Conservation (phyloP, 192 early-diverging fungal species). For the Gryganskiella cystojenkinii region DNA sequence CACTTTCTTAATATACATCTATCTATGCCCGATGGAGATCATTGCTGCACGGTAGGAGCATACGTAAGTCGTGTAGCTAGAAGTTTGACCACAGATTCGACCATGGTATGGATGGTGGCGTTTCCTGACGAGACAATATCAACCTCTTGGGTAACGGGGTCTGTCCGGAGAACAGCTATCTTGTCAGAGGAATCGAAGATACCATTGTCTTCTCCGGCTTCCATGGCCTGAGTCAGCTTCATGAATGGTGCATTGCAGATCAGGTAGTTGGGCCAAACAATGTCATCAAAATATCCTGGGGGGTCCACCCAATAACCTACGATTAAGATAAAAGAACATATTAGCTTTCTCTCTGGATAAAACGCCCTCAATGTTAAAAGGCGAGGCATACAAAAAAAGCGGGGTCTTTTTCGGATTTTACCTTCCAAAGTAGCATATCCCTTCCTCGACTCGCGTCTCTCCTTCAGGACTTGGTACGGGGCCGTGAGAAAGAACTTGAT, state of each 20-base stretch:
- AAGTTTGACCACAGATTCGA: slow-evolving; percentile 14
- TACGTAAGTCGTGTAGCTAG: background rate
- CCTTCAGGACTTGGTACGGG: slow-evolving; percentile 67
- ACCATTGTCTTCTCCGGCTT: slow-evolving; percentile 20
- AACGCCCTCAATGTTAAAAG: background rate
- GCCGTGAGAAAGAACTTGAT: slow-evolving; percentile 69
- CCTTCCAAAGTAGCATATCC: slow-evolving; percentile 86
- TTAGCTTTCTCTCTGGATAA: background rate
- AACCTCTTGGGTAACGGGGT: slow-evolving; percentile 30
- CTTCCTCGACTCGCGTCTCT: slow-evolving; percentile 69
- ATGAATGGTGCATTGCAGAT: slow-evolving; percentile 55
- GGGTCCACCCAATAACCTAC: slow-evolving; percentile 78
- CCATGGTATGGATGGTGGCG: slow-evolving; percentile 25
- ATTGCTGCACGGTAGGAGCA: too few species aligned
- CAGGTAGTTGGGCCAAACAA: slow-evolving; percentile 84
- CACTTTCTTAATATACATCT: too few species aligned
- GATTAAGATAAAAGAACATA: background rate
- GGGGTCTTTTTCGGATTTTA: slow-evolving; percentile 10
- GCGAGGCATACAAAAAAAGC: background rate
- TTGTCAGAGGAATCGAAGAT: background rate
- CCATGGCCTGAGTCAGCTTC: slow-evolving; percentile 22
- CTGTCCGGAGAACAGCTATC: background rate
- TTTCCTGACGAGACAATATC: slow-evolving; percentile 31
- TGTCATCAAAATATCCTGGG: slow-evolving; percentile 78
- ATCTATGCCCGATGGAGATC: too few species aligned